Evolutionary conservation across 2,329 filamentous ascomycete species (phyloP).

Genomic region (Didymella keratinophila): DNA sequence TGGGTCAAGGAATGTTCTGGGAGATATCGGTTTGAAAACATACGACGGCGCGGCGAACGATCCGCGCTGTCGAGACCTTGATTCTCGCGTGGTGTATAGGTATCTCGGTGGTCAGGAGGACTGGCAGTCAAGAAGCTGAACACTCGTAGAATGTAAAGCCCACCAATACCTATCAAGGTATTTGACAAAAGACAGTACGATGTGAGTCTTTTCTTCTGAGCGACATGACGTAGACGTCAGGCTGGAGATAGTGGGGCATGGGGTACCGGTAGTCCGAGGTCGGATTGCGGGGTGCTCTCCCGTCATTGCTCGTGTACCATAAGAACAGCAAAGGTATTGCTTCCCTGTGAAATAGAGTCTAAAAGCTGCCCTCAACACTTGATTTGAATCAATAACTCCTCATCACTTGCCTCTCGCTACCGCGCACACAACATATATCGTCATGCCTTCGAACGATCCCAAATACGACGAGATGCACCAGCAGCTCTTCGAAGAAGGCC

Average conservation of each 20-base stretch:
- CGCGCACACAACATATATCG: neutral
- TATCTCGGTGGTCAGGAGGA: conserved; percentile 63
- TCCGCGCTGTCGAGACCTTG: conserved; percentile 60
- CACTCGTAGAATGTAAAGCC: conserved; percentile 15
- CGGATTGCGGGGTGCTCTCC: conserved; percentile 22
- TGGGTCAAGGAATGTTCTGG: conserved; percentile 60
- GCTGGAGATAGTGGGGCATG: conserved; percentile 34
- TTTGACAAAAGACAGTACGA: neutral
- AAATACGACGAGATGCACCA: conserved; percentile 58
- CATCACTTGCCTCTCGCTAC: neutral
- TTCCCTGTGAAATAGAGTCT: neutral
- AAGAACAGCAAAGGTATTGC: neutral
- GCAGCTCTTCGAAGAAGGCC: conserved; percentile 66
- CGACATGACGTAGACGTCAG: conserved; percentile 8
- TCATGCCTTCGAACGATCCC: conserved; percentile 51
- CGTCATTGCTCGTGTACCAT: neutral
- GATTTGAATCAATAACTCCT: neutral
- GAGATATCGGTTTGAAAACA: conserved; percentile 58
- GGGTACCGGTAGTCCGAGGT: conserved; percentile 34
- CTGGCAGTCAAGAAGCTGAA: conserved; percentile 49
- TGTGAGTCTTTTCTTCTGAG: neutral
- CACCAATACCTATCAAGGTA: neutral
- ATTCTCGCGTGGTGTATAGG: conserved; percentile 66
- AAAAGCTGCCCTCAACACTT: neutral
- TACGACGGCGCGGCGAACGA: conserved; percentile 63